Percentiles rank a stretch among this genome's conserved stretches.
These are phyloP conservation scores for Pythium scleroteichum DNA, from an alignment of 352 stramenopile species.

Conservation along the genomic window DNA sequence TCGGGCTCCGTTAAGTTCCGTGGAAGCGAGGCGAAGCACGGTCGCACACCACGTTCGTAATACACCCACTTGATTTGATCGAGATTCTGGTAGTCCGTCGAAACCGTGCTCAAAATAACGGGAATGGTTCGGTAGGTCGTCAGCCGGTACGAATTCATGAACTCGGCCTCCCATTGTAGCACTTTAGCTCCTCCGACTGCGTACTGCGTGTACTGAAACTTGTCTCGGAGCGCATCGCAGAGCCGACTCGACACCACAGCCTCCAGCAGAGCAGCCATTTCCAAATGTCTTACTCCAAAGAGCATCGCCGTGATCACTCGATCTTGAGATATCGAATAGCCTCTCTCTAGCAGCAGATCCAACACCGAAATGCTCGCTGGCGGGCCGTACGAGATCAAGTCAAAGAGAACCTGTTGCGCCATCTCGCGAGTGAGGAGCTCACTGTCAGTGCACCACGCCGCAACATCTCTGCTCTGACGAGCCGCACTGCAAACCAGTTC, in stretches of 20 bases:
- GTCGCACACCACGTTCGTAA: too few species aligned
- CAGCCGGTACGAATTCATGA: not conserved
- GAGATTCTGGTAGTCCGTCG: not conserved
- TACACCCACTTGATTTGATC: too few species aligned
- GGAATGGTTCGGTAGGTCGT: not conserved
- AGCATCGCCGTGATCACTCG: not conserved
- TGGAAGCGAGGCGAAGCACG: too few species aligned
- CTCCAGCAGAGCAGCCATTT: constrained; percentile 1
- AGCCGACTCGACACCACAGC: not conserved
- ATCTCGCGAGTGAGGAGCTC: too few species aligned
- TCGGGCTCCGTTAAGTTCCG: too few species aligned
- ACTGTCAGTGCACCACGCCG: too few species aligned
- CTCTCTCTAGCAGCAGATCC: too few species aligned
- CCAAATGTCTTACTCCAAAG: not conserved
- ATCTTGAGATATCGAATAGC: not conserved
- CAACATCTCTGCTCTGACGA: too few species aligned
- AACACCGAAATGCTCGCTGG: too few species aligned
- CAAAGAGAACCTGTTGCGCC: too few species aligned
- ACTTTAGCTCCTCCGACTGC: not conserved
- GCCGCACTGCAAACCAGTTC: too few species aligned
- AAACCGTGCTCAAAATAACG: not conserved
- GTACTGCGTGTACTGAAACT: not conserved
- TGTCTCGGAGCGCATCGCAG: constrained; percentile 13
- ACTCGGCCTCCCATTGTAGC: constrained; percentile 6
- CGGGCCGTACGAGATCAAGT: too few species aligned